Conservation (phyloP, 2,329 filamentous ascomycete genomes). For the Helicocarpus griseus region DNA sequence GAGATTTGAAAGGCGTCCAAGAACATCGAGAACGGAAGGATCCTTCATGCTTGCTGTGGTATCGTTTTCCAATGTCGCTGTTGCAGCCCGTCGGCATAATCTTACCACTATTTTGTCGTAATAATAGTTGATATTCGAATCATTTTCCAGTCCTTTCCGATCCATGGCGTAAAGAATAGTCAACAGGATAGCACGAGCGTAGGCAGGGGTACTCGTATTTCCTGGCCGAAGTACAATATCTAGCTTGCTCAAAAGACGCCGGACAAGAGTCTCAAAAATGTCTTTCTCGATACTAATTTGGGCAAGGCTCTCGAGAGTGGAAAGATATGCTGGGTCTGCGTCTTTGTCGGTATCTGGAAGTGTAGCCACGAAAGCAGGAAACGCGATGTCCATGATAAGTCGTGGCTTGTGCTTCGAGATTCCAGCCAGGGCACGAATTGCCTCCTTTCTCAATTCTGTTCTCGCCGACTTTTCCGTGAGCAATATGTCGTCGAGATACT, state of each 20-base stretch:
- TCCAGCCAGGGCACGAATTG: constrained; percentile 49
- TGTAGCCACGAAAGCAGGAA: constrained; percentile 56
- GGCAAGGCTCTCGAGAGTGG: constrained; percentile 52
- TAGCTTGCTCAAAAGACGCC: constrained; percentile 55
- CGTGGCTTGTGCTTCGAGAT: constrained; percentile 54
- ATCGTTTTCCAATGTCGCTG: constrained; percentile 23
- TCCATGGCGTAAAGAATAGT: constrained; percentile 54
- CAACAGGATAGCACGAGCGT: constrained; percentile 50
- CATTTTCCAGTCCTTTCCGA: constrained; percentile 36
- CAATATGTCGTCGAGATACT: constrained; percentile 52
- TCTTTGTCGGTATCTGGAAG: constrained; percentile 49
- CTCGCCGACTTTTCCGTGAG: constrained; percentile 49
- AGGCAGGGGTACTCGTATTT: constrained; percentile 37
- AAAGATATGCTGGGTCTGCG: constrained; percentile 38
- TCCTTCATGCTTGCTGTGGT: constrained; percentile 38
- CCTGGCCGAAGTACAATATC: constrained; percentile 44
- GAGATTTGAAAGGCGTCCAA: constrained; percentile 52
- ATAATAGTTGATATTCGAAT: constrained; percentile 36
- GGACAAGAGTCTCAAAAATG: constrained; percentile 54
- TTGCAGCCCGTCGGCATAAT: constrained; percentile 31
- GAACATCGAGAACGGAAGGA: constrained; percentile 46
- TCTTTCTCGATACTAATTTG: constrained; percentile 54
- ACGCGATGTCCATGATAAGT: constrained; percentile 54
- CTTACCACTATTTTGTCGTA: constrained; percentile 43
- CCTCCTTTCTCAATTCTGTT: constrained; percentile 48